These are phyloP conservation scores for Aspergillus biplanus DNA, from an alignment of 495 filamentous ascomycete genomes.

Conservation along the genomic window DNA sequence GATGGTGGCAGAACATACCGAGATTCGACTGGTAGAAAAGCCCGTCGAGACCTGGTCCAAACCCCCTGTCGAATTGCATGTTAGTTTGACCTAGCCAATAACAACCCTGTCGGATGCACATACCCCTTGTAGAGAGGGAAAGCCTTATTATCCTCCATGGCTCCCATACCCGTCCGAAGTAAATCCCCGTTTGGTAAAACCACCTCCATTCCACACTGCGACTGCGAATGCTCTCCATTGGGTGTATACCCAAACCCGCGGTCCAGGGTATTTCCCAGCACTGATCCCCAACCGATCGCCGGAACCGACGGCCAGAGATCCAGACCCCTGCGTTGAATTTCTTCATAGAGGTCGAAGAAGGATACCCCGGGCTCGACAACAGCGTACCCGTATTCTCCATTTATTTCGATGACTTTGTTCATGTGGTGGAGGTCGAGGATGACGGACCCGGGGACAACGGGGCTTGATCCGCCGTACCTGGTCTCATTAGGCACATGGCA, in stretches of 20 bases:
- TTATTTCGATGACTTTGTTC: constrained; percentile 58
- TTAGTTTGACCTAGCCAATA: neutral
- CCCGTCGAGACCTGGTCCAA: neutral
- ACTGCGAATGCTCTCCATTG: constrained; percentile 49
- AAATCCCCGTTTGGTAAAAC: constrained; percentile 59
- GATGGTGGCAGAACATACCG: too few species aligned
- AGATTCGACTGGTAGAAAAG: neutral
- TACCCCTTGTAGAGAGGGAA: neutral
- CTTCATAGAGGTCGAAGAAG: constrained; percentile 56
- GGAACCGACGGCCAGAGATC: constrained; percentile 45
- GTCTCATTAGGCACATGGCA: neutral
- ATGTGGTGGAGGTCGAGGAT: constrained; percentile 58
- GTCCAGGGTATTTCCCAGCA: constrained; percentile 61
- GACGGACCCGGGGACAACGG: constrained; percentile 55
- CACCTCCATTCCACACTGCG: constrained; percentile 55
- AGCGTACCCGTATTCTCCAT: constrained; percentile 53
- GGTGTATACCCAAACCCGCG: constrained; percentile 62
- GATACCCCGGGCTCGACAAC: constrained; percentile 64
- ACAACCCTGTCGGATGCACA: neutral
- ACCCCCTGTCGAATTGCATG: neutral
- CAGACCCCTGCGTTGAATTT: constrained; percentile 38
- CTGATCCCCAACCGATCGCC: constrained; percentile 60
- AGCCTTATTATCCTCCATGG: constrained; percentile 21
- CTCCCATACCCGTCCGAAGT: constrained; percentile 63
- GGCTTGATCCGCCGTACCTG: constrained; percentile 61